These are phyloP conservation scores for Hypoxylon fuscum DNA, from an alignment of 495 filamentous ascomycete genomes.

Conservation along the genomic window DNA sequence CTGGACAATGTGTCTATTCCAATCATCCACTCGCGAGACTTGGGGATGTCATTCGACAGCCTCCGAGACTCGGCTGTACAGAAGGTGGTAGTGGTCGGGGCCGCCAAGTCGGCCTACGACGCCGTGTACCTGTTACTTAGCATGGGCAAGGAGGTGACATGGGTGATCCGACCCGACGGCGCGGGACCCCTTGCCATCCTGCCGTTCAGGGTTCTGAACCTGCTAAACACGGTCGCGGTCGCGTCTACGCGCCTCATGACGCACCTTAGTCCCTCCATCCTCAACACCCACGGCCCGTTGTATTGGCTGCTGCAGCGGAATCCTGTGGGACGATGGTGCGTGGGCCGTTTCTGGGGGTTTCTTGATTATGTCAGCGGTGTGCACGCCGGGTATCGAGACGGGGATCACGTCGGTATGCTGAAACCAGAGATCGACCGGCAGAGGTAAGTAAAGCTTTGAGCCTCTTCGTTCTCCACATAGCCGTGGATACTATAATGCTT, in stretches of 20 bases:
- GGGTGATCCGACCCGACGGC: conserved; percentile 77
- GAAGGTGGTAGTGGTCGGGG: conserved; percentile 67
- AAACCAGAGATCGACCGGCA: conserved; percentile 12
- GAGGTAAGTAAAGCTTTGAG: not conserved
- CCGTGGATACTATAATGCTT: no score
- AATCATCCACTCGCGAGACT: conserved; percentile 68
- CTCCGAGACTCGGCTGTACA: conserved; percentile 35
- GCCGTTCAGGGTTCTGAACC: conserved; percentile 40
- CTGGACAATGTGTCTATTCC: conserved; percentile 62
- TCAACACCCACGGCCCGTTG: conserved; percentile 34
- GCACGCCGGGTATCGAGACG: conserved; percentile 22
- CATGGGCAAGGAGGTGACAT: conserved; percentile 69
- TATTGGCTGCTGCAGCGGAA: conserved; percentile 39
- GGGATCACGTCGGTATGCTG: conserved; percentile 4
- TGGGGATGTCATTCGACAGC: conserved; percentile 42
- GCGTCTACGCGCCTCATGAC: conserved; percentile 29
- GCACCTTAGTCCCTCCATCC: conserved; percentile 42
- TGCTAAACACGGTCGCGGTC: conserved; percentile 34
- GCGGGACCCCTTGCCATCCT: conserved; percentile 63
- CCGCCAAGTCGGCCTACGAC: conserved; percentile 79
- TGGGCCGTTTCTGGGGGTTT: conserved; percentile 24
- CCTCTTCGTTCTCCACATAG: no score
- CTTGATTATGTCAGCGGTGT: conserved; percentile 10
- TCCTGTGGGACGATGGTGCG: conserved; percentile 14
- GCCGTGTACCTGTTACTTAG: conserved; percentile 70